Percentiles rank a stretch among this genome's conserved stretches.
phyloP scores from a whole-genome alignment of 2,329 filamentous ascomycete genomes.

The Nemania sp. region DNA sequence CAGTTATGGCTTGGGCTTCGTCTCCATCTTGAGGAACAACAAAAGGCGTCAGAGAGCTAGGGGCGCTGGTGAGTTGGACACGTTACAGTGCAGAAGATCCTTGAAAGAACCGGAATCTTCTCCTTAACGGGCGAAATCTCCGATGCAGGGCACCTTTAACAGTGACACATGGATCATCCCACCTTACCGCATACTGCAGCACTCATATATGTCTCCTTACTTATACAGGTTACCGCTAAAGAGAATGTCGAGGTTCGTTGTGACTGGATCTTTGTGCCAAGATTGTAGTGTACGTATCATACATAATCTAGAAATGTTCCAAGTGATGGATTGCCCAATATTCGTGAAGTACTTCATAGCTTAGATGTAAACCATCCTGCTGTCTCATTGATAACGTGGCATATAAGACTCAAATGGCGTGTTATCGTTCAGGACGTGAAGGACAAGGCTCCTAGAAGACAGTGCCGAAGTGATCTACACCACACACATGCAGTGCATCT shows the following conservation, averaged over 20 bases:
- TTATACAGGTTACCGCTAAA: slow-evolving; percentile 8
- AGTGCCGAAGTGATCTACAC: slow-evolving; percentile 4
- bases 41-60: slow-evolving; percentile 7
- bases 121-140: slow-evolving; percentile 24
- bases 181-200: slow-evolving; percentile 11
- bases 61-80: slow-evolving; percentile 19
- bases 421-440: no score
- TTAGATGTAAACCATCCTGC: neutral
- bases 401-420: no score
- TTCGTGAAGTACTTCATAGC: neutral
- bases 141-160: slow-evolving; percentile 23
- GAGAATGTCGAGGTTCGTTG: slow-evolving; percentile 11
- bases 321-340: neutral
- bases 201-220: slow-evolving; percentile 3
- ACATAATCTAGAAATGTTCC: neutral
- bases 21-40: neutral
- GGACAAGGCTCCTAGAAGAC: neutral
- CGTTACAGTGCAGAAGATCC: slow-evolving; percentile 21
- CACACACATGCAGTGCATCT: slow-evolving; percentile 10
- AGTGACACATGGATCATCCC: slow-evolving; percentile 21
- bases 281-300: neutral
- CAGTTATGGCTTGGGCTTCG: slow-evolving; percentile 15
- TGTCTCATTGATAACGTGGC: no score
- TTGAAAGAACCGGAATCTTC: slow-evolving; percentile 18
- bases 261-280: slow-evolving; percentile 14